Percentiles rank a stretch among this genome's conserved stretches.
phyloP scores from a whole-genome alignment of 768 basidiomycete genomes.

The Kondoa subrosea region DNA sequence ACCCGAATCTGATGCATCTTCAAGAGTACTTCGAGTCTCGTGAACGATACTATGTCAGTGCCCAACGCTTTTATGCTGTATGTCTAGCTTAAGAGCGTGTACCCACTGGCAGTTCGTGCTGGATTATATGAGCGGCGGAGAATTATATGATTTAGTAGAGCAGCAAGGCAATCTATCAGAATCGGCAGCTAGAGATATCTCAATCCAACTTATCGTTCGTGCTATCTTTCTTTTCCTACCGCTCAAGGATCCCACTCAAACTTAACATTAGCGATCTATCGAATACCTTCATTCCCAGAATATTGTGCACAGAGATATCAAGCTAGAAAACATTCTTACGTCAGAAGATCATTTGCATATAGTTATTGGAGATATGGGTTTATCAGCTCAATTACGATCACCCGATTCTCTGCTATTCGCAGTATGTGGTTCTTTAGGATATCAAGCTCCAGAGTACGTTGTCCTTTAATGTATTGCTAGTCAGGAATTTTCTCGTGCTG shows the following conservation, averaged over 20 bases:
- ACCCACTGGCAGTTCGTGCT: not conserved
- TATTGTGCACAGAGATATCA: constrained; percentile 5
- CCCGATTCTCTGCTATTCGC: not conserved
- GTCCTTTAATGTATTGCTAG: too few species aligned
- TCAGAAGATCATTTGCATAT: not conserved
- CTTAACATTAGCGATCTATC: not conserved
- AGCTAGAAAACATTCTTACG: constrained; percentile 1
- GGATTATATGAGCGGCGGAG: constrained; percentile 5
- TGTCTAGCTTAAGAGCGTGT: not conserved
- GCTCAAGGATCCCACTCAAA: not conserved
- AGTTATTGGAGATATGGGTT: not conserved
- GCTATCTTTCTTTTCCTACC: not conserved
- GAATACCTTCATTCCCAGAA: not conserved
- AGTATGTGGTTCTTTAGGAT: constrained; percentile 1
- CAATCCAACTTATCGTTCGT: not conserved
- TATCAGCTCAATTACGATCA: not conserved
- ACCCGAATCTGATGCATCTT: not conserved
- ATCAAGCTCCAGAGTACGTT: constrained; percentile 9
- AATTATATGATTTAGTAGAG: constrained; percentile 7
- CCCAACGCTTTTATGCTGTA: not conserved
- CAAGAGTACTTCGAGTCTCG: not conserved
- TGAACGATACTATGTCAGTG: constrained; percentile 5
- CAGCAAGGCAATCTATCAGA: not conserved
- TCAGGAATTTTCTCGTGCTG: too few species aligned
- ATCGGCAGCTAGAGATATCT: not conserved